phyloP scores from a whole-genome alignment of 495 filamentous ascomycete species.

The Viridothelium virens region DNA sequence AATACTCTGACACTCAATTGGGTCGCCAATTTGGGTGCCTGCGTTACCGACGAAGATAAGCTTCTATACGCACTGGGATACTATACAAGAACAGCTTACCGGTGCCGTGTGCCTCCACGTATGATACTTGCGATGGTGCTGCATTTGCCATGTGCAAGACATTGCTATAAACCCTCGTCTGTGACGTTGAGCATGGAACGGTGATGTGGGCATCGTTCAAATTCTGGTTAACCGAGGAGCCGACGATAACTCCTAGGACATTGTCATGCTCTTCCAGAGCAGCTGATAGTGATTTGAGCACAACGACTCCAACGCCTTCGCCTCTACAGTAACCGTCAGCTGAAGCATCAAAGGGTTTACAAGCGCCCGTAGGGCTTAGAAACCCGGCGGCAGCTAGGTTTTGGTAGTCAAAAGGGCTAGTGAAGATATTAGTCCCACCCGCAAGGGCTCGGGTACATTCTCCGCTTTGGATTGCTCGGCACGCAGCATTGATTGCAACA shows the following conservation, averaged over 20 bases:
- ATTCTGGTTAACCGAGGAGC: slow-evolving; percentile 28
- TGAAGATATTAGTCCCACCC: slow-evolving; percentile 36
- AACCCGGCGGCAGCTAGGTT: slow-evolving; percentile 33
- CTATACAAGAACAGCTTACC: slow-evolving; percentile 14
- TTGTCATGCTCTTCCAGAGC: slow-evolving; percentile 31
- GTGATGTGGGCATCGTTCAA: slow-evolving; percentile 31
- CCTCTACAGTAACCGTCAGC: slow-evolving; percentile 38
- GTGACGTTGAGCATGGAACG: slow-evolving; percentile 26
- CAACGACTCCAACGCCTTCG: slow-evolving; percentile 31
- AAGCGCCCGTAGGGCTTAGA: slow-evolving; percentile 34
- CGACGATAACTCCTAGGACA: slow-evolving; percentile 28
- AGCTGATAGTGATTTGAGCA: slow-evolving; percentile 33
- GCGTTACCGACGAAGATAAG: background rate
- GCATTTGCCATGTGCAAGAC: slow-evolving; percentile 21
- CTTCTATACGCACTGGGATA: background rate
- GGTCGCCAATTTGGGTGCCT: slow-evolving; percentile 34
- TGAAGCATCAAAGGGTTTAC: slow-evolving; percentile 36
- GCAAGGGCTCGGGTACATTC: slow-evolving; percentile 36
- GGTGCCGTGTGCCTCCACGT: slow-evolving; percentile 38
- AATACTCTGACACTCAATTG: slow-evolving; percentile 31
- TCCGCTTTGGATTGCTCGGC: slow-evolving; percentile 32
- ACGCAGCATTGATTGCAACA: slow-evolving; percentile 32
- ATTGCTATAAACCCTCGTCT: slow-evolving; percentile 21
- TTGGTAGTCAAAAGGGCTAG: slow-evolving; percentile 30
- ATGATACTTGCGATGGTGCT: slow-evolving; percentile 25